Evolutionary conservation across 2,329 filamentous ascomycete genomes (phyloP).

Genomic region (Diaporthe velutina): DNA sequence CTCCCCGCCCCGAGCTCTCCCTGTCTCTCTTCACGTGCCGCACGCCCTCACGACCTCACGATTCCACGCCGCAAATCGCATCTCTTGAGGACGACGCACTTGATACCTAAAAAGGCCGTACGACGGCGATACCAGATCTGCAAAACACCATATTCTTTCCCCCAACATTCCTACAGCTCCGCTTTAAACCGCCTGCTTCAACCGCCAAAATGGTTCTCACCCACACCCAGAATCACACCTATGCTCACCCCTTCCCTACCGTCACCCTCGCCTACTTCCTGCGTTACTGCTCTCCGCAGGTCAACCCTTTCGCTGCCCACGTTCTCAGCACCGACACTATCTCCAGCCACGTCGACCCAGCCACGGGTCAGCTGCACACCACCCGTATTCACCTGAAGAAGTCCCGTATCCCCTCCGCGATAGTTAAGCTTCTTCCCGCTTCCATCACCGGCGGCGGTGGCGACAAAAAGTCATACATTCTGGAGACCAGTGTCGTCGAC

Average conservation of each 20-base stretch:
- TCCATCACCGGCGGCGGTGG: slow-evolving; percentile 75
- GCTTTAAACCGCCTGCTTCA: slow-evolving; percentile 33
- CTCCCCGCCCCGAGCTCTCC: slow-evolving; percentile 10
- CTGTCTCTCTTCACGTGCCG: slow-evolving; percentile 3
- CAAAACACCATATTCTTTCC: not conserved
- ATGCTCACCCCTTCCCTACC: slow-evolving; percentile 85
- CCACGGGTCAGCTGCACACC: slow-evolving; percentile 81
- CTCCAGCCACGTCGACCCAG: slow-evolving; percentile 77
- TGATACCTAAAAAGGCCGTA: not conserved
- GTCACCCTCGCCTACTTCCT: slow-evolving; percentile 92
- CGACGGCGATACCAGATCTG: slow-evolving; percentile 27
- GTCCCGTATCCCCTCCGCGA: slow-evolving; percentile 79
- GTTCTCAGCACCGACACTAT: slow-evolving; percentile 89
- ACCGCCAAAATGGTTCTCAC: slow-evolving; percentile 70
- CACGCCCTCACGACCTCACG: slow-evolving; percentile 20
- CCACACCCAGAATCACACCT: slow-evolving; percentile 77
- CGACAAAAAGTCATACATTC: slow-evolving; percentile 82
- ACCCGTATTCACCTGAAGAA: slow-evolving; percentile 86
- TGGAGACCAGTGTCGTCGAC: slow-evolving; percentile 84
- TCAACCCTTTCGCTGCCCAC: slow-evolving; percentile 85
- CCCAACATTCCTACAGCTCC: not conserved
- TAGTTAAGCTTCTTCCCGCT: slow-evolving; percentile 81
- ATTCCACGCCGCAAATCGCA: not conserved
- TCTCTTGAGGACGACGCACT: not conserved
- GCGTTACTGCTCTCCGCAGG: slow-evolving; percentile 78